phyloP scores from a whole-genome alignment of 208 protist species.

The Acanthamoeba triangularis region DNA sequence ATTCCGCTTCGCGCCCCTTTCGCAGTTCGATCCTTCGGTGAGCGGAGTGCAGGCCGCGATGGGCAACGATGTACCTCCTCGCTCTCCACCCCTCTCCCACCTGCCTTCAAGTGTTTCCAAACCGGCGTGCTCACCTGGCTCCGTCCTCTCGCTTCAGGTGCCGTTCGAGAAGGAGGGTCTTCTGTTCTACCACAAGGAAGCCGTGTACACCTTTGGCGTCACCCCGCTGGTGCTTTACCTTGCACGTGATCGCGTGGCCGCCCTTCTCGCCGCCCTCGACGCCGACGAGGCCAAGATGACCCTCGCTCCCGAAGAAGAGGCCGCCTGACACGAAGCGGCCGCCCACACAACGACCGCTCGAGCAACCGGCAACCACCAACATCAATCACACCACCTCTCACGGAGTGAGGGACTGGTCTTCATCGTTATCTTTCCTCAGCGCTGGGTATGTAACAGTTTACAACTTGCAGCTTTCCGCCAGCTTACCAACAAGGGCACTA shows the following conservation, averaged over 20 bases:
- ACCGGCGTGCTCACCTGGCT: not conserved
- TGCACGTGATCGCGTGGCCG: constrained; percentile 92
- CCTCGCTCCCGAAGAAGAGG: not conserved
- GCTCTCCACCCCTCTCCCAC: no score
- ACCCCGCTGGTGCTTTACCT: constrained; percentile 92
- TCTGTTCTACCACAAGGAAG: constrained; percentile 85
- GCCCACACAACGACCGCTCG: no score
- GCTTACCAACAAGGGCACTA: no score
- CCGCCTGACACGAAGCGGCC: not conserved
- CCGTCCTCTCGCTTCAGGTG: not conserved
- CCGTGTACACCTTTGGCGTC: constrained; percentile 85
- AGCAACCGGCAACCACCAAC: no score
- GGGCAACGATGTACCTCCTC: not conserved
- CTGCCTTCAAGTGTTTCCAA: no score
- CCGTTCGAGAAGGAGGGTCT: constrained; percentile 75
- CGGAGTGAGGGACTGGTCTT: no score
- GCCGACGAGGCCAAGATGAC: not conserved
- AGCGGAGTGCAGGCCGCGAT: constrained; percentile 31
- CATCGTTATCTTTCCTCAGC: no score
- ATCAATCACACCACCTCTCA: no score
- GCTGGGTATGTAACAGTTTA: no score
- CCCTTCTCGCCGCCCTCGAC: not conserved
- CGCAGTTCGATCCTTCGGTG: not conserved
- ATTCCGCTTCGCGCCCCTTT: constrained; percentile 31
- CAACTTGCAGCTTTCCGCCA: no score